A percentile compares a stretch with the other conserved stretches of the same genome.
phyloP scores from a whole-genome alignment of 1,284 basidiomycete genomes.

The Farysia itapuensis region DNA sequence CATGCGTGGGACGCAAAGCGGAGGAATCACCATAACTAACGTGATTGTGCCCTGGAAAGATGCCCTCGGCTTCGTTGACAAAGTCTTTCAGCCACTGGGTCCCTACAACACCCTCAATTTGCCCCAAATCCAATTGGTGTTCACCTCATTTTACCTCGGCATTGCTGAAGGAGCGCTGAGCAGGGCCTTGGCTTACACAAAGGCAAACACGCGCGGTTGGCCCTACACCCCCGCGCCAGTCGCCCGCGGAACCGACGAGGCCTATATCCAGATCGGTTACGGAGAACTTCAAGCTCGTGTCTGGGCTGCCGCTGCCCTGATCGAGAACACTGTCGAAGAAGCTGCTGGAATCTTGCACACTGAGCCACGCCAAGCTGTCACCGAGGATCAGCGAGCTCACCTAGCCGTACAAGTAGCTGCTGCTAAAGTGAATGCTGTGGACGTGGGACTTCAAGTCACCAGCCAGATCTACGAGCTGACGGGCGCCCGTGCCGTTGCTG shows the following conservation, averaged over 20 bases:
- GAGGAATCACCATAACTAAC: conserved; percentile 51
- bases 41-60: conserved; percentile 50
- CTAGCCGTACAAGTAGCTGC: conserved; percentile 57
- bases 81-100: conserved; percentile 48
- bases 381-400: conserved; percentile 52
- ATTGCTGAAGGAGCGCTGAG: conserved; percentile 57
- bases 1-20: conserved; percentile 57
- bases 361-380: conserved; percentile 35
- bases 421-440: conserved; percentile 54
- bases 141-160: conserved; percentile 60
- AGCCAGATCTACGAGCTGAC: conserved; percentile 56
- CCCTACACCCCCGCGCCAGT: conserved; percentile 51
- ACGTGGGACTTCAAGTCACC: conserved; percentile 56
- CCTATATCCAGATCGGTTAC: conserved; percentile 59
- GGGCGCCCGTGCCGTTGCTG: conserved; percentile 53
- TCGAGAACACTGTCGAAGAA: conserved; percentile 43
- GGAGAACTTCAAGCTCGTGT: conserved; percentile 56
- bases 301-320: conserved; percentile 55
- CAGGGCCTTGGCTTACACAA: conserved; percentile 52
- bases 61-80: conserved; percentile 48
- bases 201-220: conserved; percentile 57
- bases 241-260: conserved; percentile 50
- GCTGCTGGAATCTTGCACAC: conserved; percentile 41
- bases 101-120: conserved; percentile 58
- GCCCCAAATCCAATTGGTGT: conserved; percentile 58